Percentiles rank a stretch among this genome's conserved stretches.
Evolutionary conservation across 1,139 yeast genomes (phyloP).

Genomic region (Debaryomyces coudertii): DNA sequence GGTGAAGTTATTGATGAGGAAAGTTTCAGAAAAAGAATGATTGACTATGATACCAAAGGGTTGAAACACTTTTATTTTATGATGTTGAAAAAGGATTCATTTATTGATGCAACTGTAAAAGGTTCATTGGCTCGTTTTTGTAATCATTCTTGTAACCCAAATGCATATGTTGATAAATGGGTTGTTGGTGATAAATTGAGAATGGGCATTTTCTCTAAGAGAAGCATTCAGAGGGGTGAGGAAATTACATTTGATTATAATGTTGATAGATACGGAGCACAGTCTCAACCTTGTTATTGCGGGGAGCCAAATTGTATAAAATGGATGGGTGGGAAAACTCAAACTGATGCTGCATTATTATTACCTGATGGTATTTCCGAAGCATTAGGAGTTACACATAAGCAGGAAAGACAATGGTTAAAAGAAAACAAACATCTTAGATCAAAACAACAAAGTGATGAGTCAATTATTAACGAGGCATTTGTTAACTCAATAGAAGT

Average conservation of each 20-base stretch:
- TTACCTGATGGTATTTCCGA: constrained; percentile 84
- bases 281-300: constrained; percentile 92
- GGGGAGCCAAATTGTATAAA: constrained; percentile 93
- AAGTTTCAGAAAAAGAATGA: constrained; percentile 71
- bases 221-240: constrained; percentile 74
- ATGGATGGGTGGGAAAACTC: constrained; percentile 94
- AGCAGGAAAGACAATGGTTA: constrained; percentile 65
- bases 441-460: constrained; percentile 55
- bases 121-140: constrained; percentile 91
- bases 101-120: constrained; percentile 88
- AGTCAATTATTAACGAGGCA: constrained; percentile 61
- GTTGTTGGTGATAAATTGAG: constrained; percentile 86
- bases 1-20: constrained; percentile 90
- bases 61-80: constrained; percentile 90
- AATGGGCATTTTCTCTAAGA: constrained; percentile 93
- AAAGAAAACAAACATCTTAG: constrained; percentile 56
- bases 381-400: constrained; percentile 77
- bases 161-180: constrained; percentile 96
- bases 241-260: constrained; percentile 95
- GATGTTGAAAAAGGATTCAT: constrained; percentile 94
- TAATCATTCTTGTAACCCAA: constrained; percentile 93
- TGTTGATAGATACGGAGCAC: constrained; percentile 95
- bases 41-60: constrained; percentile 69
- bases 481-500: constrained; percentile 65
- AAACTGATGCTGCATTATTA: constrained; percentile 84